phyloP scores from a whole-genome alignment of 495 filamentous ascomycete genomes.

The Chaetomium fimeti region DNA sequence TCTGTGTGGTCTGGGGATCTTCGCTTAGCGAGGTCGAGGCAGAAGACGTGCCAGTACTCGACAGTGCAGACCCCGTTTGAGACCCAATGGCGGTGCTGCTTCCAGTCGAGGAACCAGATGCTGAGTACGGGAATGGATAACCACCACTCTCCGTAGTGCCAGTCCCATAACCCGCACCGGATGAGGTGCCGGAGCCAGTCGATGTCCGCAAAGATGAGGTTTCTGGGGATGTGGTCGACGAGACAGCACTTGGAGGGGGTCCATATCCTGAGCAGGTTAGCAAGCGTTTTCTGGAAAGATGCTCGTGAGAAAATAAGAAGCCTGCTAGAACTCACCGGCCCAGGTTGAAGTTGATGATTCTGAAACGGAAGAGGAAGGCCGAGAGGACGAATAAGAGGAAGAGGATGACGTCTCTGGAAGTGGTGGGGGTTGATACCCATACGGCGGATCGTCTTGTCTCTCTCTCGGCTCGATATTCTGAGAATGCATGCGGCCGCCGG shows the following conservation, averaged over 20 bases:
- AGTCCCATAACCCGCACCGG: not conserved
- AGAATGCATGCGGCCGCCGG: conserved; percentile 1
- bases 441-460: conserved; percentile 38
- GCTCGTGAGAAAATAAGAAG: not conserved
- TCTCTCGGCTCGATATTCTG: conserved; percentile 21
- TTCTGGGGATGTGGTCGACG: not conserved
- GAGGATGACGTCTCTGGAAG: conserved; percentile 6
- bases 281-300: not conserved
- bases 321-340: not conserved
- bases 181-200: not conserved
- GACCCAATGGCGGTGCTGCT: not conserved
- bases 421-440: conserved; percentile 46
- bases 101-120: not conserved
- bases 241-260: not conserved
- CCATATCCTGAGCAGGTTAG: conserved; percentile 13
- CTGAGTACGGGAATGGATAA: not conserved
- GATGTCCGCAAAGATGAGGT: not conserved
- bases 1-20: not conserved
- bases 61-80: not conserved
- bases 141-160: not conserved
- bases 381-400: not conserved
- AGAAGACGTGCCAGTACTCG: not conserved
- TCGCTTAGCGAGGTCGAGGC: not conserved
- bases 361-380: not conserved
- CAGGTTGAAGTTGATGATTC: not conserved